phyloP scores from a whole-genome alignment of 1,284 basidiomycete species.

The Laetiporus sulphureus region DNA sequence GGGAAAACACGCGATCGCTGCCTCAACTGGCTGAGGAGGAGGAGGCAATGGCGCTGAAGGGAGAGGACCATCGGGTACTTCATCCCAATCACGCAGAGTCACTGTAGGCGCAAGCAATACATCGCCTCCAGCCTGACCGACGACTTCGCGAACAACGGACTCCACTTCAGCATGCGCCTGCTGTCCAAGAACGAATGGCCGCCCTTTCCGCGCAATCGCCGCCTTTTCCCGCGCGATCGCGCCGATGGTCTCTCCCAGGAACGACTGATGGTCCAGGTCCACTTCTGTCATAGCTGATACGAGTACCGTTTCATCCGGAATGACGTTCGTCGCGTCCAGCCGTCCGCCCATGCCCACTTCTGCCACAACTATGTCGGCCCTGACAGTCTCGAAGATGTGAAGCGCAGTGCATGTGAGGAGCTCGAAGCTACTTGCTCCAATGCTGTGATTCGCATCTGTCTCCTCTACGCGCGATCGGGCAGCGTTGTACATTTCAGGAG shows the following conservation, averaged over 20 bases:
- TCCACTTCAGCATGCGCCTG: constrained; percentile 57
- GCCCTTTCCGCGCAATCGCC: constrained; percentile 66
- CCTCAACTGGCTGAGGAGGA: constrained; percentile 36
- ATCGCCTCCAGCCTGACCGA: constrained; percentile 33
- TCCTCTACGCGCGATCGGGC: constrained; percentile 45
- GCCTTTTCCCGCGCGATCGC: constrained; percentile 84
- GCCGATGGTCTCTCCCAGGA: constrained; percentile 74
- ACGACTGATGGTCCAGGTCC: constrained; percentile 89
- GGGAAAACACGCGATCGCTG: constrained; percentile 36
- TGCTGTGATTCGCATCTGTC: constrained; percentile 37
- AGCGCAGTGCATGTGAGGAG: constrained; percentile 78
- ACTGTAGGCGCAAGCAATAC: constrained; percentile 32
- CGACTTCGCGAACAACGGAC: constrained; percentile 32
- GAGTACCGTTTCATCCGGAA: constrained; percentile 64
- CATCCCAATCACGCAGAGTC: constrained; percentile 29
- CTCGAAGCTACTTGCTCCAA: constrained; percentile 75
- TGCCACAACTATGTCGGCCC: constrained; percentile 78
- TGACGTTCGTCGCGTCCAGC: constrained; percentile 90
- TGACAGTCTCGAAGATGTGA: constrained; percentile 57
- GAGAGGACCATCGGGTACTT: constrained; percentile 28
- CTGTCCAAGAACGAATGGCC: constrained; percentile 69
- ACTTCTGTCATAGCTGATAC: constrained; percentile 82
- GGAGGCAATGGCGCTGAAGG: constrained; percentile 31
- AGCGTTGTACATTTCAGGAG: constrained; percentile 42
- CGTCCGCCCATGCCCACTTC: constrained; percentile 96